Conservation (phyloP, 2,329 filamentous ascomycete genomes). For the Fusarium sp. region DNA sequence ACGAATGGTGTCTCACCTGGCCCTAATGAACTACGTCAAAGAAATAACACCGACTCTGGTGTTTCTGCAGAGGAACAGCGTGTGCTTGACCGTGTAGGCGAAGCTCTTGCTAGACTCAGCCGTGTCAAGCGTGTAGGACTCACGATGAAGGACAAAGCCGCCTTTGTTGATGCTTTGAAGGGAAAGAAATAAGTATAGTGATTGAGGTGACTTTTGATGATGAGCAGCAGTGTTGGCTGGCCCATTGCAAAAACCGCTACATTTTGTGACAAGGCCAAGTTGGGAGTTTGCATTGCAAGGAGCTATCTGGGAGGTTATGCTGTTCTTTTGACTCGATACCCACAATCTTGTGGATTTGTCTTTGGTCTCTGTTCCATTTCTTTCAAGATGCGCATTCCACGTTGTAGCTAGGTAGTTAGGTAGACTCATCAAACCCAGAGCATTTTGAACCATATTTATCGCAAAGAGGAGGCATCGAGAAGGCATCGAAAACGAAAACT, state of each 20-base stretch:
- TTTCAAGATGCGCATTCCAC: conserved; percentile 1
- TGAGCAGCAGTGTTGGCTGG: conserved; percentile 8
- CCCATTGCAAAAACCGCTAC: conserved; percentile 1
- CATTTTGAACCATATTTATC: conserved; percentile 4
- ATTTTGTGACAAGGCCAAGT: conserved; percentile 2
- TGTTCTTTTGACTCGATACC: conserved; percentile 28
- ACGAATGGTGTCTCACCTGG: conserved; percentile 53
- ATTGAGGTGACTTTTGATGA: not conserved
- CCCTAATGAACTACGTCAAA: conserved; percentile 47
- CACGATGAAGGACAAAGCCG: conserved; percentile 83
- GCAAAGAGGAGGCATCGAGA: not conserved
- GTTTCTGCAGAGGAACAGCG: conserved; percentile 71
- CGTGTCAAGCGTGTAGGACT: conserved; percentile 90
- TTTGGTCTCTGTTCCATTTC: conserved; percentile 5
- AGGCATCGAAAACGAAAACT: conserved; percentile 10
- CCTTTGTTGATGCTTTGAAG: conserved; percentile 79
- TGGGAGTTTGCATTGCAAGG: conserved; percentile 44
- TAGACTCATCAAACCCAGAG: conserved; percentile 22
- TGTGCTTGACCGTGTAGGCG: conserved; percentile 82
- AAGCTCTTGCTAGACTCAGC: conserved; percentile 87
- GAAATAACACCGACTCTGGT: conserved; percentile 50
- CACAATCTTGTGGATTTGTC: conserved; percentile 25
- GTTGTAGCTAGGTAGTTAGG: conserved; percentile 17
- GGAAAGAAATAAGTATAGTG: conserved; percentile 50
- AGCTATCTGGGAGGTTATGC: conserved; percentile 36